These are phyloP conservation scores for Fraxinus angustifolia DNA, from an alignment of 305 asterid genomes.

Conservation along the genomic window DNA sequence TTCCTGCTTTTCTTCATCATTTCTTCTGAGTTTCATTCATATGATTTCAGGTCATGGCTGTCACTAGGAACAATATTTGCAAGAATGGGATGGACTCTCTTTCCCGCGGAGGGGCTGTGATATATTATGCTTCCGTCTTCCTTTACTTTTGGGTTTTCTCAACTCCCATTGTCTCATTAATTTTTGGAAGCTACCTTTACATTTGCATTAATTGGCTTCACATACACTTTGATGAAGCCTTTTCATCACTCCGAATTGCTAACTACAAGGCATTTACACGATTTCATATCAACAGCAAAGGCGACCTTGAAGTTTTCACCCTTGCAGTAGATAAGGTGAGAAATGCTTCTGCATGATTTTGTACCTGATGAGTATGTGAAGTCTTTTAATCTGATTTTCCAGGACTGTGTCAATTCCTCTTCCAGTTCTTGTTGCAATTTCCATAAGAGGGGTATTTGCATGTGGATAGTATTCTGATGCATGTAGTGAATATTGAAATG, in stretches of 20 bases:
- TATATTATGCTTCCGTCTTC: conserved; percentile 91
- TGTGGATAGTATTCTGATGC: not conserved
- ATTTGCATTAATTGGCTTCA: conserved; percentile 97
- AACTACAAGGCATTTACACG: conserved; percentile 96
- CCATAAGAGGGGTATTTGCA: not conserved
- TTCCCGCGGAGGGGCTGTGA: conserved; percentile 73
- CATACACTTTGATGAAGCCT: conserved; percentile 95
- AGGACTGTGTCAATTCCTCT: not conserved
- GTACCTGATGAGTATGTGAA: not conserved
- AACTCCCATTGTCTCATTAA: conserved; percentile 87
- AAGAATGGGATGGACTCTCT: conserved; percentile 80
- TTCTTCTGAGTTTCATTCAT: not conserved
- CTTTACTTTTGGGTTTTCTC: conserved; percentile 98
- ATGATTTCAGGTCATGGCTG: conserved; percentile 88
- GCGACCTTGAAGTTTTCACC: conserved; percentile 90
- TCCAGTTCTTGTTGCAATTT: not conserved
- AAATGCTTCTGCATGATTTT: not conserved
- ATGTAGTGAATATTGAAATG: not conserved
- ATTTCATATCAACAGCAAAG: conserved; percentile 63
- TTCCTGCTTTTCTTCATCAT: not conserved
- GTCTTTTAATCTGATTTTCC: not conserved
- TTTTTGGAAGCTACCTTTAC: conserved; percentile 95
- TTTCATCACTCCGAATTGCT: conserved; percentile 94
- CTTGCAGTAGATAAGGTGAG: conserved; percentile 95
- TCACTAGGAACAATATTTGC: conserved; percentile 75